Conservation (phyloP, 306 rosid genomes). For the Vigna nakashimae region DNA sequence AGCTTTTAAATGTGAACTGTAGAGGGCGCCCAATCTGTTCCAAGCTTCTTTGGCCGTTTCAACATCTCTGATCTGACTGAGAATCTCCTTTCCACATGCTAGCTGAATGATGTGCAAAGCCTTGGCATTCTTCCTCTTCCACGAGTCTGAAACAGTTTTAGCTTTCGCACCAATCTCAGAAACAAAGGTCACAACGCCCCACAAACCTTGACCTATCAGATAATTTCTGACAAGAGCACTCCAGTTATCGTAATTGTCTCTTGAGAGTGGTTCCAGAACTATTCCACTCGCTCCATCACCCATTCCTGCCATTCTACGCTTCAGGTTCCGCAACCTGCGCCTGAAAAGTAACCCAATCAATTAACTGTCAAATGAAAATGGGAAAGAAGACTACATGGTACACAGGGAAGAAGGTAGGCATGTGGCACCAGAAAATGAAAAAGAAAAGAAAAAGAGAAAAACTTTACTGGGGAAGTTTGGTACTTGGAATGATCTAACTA, state of each 20-base stretch:
- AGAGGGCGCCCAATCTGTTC: neutral
- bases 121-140: neutral
- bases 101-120: slow-evolving; percentile 48
- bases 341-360: no score
- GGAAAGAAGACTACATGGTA: no score
- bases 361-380: no score
- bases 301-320: neutral
- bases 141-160: neutral
- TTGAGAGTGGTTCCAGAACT: slow-evolving; percentile 30
- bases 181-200: neutral
- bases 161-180: neutral
- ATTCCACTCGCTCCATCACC: neutral
- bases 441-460: no score
- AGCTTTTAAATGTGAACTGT: neutral
- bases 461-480: no score
- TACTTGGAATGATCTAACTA: no score
- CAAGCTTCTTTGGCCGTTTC: slow-evolving; percentile 31
- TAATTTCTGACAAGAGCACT: slow-evolving; percentile 29
- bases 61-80: neutral
- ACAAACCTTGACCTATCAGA: slow-evolving; percentile 17
- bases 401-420: no score
- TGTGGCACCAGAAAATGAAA: no score
- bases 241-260: slow-evolving; percentile 43
- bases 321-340: no score
- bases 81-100: slow-evolving; percentile 27